Percentiles rank a stretch among this genome's conserved stretches.
Conservation (phyloP, 2,329 filamentous ascomycete genomes). For the Fusarium euwallaceae region DNA sequence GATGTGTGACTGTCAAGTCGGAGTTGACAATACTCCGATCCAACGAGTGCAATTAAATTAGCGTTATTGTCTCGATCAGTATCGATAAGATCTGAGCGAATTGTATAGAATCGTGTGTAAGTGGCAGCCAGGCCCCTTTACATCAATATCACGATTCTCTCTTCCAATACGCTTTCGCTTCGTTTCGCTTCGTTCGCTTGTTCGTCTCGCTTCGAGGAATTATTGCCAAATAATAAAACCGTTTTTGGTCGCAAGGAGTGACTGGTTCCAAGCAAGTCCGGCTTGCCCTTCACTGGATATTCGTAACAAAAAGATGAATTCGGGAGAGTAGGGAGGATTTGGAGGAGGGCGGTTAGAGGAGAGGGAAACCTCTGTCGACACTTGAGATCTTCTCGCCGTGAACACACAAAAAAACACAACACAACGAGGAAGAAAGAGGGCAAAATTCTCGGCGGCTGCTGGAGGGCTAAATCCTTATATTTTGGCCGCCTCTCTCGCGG, state of each 20-base stretch:
- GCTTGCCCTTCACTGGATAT: constrained; percentile 66
- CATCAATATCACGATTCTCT: constrained; percentile 47
- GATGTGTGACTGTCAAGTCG: constrained; percentile 26
- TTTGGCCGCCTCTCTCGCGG: constrained; percentile 60
- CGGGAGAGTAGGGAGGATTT: constrained; percentile 46
- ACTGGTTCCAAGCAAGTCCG: constrained; percentile 70
- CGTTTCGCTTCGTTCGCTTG: constrained; percentile 14
- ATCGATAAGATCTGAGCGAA: constrained; percentile 45
- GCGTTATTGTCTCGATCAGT: constrained; percentile 42
- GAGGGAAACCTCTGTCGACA: constrained; percentile 59
- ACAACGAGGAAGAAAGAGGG: constrained; percentile 55
- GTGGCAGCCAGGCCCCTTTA: constrained; percentile 41
- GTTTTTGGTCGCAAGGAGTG: constrained; percentile 55
- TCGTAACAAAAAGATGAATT: constrained; percentile 35
- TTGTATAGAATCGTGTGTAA: constrained; percentile 39
- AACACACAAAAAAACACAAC: constrained; percentile 36
- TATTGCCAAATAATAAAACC: constrained; percentile 22
- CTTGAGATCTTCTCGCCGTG: constrained; percentile 63
- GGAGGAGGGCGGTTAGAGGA: constrained; percentile 53
- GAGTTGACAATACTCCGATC: constrained; percentile 41
- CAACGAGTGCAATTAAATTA: constrained; percentile 50
- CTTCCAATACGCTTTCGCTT: not conserved
- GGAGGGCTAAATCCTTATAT: constrained; percentile 71
- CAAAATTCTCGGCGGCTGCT: constrained; percentile 57
- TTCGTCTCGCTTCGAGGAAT: constrained; percentile 15